Conservation (phyloP, 495 filamentous ascomycete genomes). For the Hyaloscypha hepaticicola region DNA sequence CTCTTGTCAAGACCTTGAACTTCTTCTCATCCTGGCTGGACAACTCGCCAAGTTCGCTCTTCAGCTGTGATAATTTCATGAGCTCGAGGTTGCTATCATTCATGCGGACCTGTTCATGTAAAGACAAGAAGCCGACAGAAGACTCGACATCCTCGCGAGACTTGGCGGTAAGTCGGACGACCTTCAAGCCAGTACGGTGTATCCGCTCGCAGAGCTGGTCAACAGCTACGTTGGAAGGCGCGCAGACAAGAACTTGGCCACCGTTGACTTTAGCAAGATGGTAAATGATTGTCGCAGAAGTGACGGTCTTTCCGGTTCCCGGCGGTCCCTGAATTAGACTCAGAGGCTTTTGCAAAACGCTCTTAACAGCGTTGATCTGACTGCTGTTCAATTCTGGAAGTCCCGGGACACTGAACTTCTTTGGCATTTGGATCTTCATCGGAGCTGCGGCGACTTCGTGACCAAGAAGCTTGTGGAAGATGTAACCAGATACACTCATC, state of each 20-base stretch:
- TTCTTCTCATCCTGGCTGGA: constrained; percentile 98
- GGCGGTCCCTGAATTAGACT: constrained; percentile 97
- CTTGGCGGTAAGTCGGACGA: constrained; percentile 97
- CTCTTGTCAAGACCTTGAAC: constrained; percentile 89
- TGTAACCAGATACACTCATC: constrained; percentile 97
- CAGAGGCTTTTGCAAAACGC: constrained; percentile 86
- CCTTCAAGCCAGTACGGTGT: constrained; percentile 90
- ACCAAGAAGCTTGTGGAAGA: constrained; percentile 95
- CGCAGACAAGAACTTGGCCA: constrained; percentile 93
- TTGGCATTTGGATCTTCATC: constrained; percentile 94
- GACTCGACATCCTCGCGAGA: constrained; percentile 98
- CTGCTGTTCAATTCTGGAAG: constrained; percentile 93
- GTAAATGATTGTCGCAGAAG: constrained; percentile 98
- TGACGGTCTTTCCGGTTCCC: constrained; percentile 97
- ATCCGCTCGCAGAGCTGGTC: constrained; percentile 98
- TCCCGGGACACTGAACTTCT: constrained; percentile 94
- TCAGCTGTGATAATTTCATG: constrained; percentile 86
- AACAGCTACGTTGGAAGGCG: constrained; percentile 97
- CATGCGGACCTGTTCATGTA: constrained; percentile 96
- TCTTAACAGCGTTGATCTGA: constrained; percentile 96
- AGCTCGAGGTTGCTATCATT: constrained; percentile 95
- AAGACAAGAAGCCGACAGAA: constrained; percentile 87
- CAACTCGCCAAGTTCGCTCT: constrained; percentile 86
- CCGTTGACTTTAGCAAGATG: constrained; percentile 94
- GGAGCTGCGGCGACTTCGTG: constrained; percentile 95